phyloP scores from a whole-genome alignment of 73 alveolate species.

The Paramecium primaurelia region DNA sequence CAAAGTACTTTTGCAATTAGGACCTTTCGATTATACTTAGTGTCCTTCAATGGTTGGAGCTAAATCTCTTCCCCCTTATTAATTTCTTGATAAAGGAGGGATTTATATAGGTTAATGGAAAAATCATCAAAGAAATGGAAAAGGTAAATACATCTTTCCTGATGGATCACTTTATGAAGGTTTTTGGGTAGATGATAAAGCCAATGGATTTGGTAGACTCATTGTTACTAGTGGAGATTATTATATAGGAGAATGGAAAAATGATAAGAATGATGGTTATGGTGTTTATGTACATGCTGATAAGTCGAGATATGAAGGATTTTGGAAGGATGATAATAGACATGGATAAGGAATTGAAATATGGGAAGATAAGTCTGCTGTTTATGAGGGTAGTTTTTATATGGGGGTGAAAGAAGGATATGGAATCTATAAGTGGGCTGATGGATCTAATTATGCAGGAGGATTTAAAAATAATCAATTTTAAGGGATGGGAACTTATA shows the following conservation, averaged over 20 bases:
- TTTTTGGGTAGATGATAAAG: neutral
- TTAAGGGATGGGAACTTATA: neutral
- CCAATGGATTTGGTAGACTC: slow-evolving; percentile 56
- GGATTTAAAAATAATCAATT: slow-evolving; percentile 12
- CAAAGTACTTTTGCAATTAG: neutral
- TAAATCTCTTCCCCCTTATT: neutral
- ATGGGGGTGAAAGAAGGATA: slow-evolving; percentile 43
- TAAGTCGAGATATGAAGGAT: slow-evolving; percentile 49
- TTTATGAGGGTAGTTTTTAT: slow-evolving; percentile 60
- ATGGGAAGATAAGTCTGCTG: slow-evolving; percentile 71
- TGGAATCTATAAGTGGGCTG: slow-evolving; percentile 63
- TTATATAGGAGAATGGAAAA: slow-evolving; percentile 74
- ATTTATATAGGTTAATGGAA: slow-evolving; percentile 67
- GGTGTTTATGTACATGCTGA: slow-evolving; percentile 63
- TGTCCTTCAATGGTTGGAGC: neutral
- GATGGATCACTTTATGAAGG: slow-evolving; percentile 16
- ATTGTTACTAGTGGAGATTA: slow-evolving; percentile 56
- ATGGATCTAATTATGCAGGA: neutral
- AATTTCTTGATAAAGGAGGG: neutral
- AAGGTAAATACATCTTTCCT: slow-evolving; percentile 48
- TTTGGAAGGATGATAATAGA: slow-evolving; percentile 63
- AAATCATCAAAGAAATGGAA: slow-evolving; percentile 66
- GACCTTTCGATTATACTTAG: neutral
- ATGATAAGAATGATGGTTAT: slow-evolving; percentile 70
- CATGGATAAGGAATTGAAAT: slow-evolving; percentile 74